Evolutionary conservation across 106 monocot species (phyloP).

Genomic region (Platanthera zijinensis): DNA sequence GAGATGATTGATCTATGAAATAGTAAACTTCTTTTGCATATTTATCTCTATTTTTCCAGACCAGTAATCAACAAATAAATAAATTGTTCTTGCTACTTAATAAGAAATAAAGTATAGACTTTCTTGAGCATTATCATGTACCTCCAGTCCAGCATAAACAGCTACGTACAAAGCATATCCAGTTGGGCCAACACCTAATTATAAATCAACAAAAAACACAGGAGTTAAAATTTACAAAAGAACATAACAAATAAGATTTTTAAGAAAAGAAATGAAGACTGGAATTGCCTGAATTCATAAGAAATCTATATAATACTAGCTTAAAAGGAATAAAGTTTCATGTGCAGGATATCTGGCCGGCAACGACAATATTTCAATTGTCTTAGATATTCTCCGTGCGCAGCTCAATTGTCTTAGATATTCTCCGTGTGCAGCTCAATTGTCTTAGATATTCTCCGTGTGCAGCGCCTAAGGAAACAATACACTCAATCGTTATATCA

Average conservation of each 20-base stretch:
- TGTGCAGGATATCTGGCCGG: too few species aligned
- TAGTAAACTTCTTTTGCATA: neutral
- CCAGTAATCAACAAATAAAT: neutral
- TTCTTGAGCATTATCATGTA: conserved; percentile 9
- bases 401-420: too few species aligned
- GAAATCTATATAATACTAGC: too few species aligned
- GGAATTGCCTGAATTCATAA: too few species aligned
- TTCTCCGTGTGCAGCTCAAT: too few species aligned
- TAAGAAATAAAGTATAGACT: neutral
- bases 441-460: too few species aligned
- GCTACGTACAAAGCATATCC: conserved; percentile 93
- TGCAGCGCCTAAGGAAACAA: too few species aligned
- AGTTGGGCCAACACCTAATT: conserved; percentile 76
- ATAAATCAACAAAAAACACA: neutral
- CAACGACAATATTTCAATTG: too few species aligned
- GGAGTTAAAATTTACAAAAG: neutral
- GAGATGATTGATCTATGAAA: neutral
- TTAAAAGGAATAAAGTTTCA: too few species aligned
- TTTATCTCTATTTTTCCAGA: neutral
- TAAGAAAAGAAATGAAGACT: too few species aligned
- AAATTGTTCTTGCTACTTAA: neutral
- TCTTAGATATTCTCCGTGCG: too few species aligned
- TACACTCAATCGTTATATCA: too few species aligned
- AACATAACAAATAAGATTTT: neutral
- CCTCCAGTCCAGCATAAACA: conserved; percentile 92